phyloP scores from a whole-genome alignment of 129 eudicot genomes.

The Glebionis coronaria region DNA sequence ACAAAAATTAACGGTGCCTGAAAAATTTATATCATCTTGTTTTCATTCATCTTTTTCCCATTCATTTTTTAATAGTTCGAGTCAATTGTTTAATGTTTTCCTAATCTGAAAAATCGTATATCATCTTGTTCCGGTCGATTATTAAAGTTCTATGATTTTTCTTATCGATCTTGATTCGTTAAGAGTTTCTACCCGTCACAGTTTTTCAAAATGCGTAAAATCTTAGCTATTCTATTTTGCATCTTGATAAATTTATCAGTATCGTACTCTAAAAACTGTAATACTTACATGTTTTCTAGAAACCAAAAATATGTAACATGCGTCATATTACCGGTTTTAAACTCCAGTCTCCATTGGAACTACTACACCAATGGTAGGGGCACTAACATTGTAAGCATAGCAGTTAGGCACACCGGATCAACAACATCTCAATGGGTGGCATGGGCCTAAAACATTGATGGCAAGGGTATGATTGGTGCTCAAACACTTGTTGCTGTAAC shows the following conservation, averaged over 20 bases:
- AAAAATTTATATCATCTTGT: no score
- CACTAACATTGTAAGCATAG: constrained; percentile 44
- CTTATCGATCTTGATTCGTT: no score
- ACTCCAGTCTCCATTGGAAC: constrained; percentile 48
- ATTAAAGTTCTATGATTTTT: no score
- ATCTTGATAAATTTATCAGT: neutral
- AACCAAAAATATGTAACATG: constrained; percentile 33
- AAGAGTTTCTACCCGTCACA: no score
- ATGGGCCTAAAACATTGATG: constrained; percentile 47
- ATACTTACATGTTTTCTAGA: constrained; percentile 22
- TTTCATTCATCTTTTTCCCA: no score
- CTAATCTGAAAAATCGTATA: no score
- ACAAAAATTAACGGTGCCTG: no score
- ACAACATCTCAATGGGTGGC: constrained; percentile 50
- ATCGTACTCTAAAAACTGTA: constrained; percentile 40
- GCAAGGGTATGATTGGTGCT: constrained; percentile 37
- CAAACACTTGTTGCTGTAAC: constrained; percentile 47
- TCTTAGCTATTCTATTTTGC: neutral
- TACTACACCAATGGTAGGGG: constrained; percentile 38
- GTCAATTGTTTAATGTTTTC: no score
- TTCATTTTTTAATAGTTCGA: no score
- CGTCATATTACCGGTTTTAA: constrained; percentile 35
- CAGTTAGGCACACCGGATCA: constrained; percentile 41
- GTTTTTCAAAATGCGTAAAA: neutral
- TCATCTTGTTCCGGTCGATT: no score